phyloP scores from a whole-genome alignment of 129 eudicot genomes.

The Apium graveolens region DNA sequence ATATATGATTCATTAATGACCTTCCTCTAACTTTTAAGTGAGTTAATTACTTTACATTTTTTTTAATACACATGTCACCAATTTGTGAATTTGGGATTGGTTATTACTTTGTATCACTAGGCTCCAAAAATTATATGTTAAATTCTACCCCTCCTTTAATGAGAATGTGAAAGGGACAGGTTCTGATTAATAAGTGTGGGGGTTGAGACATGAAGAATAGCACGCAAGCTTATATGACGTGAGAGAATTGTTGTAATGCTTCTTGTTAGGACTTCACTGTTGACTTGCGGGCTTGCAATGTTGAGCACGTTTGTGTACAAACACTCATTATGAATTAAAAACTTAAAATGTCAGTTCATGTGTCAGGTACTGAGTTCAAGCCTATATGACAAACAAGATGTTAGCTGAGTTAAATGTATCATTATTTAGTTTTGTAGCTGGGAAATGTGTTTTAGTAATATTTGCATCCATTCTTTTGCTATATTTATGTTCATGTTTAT shows the following conservation, averaged over 20 bases:
- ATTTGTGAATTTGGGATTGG: no score
- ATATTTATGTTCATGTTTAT: background rate
- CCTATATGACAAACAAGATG: background rate
- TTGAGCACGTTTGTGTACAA: background rate
- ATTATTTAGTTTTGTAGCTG: background rate
- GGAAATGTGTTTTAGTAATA: background rate
- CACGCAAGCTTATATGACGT: background rate
- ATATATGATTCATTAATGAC: no score
- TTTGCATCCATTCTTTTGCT: slow-evolving; percentile 2
- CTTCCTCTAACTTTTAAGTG: no score
- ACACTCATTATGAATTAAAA: background rate
- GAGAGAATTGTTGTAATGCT: background rate
- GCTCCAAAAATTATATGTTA: no score
- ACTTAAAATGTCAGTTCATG: background rate
- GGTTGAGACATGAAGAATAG: background rate
- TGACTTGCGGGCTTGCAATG: no score
- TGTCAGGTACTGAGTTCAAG: background rate
- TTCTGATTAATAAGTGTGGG: background rate
- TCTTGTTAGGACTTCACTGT: background rate
- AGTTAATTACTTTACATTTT: no score
- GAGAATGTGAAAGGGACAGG: slow-evolving; percentile 13
- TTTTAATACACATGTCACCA: background rate
- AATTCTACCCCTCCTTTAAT: no score
- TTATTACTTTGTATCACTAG: no score
- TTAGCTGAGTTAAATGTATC: background rate